These are phyloP conservation scores for Punctularia strigosozonata DNA, from an alignment of 768 basidiomycete species.

Conservation along the genomic window DNA sequence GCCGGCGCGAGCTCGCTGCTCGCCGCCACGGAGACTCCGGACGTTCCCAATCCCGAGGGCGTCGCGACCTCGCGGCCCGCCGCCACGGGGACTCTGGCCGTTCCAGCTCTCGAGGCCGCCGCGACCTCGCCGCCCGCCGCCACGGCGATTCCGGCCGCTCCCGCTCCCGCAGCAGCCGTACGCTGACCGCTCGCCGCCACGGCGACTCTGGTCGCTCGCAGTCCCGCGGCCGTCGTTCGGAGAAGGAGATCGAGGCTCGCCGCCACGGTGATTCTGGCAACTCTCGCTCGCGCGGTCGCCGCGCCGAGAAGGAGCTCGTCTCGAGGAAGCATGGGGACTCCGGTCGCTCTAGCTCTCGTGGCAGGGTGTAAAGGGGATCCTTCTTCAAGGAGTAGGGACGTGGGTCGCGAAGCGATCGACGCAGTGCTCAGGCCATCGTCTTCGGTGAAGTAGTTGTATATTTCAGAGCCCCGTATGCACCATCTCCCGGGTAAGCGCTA, in stretches of 20 bases:
- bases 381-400: too few species aligned
- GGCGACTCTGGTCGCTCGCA: slow-evolving; percentile 3
- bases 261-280: slow-evolving; percentile 4
- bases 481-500: too few species aligned
- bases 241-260: neutral
- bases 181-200: neutral
- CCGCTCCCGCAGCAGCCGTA: slow-evolving; percentile 2
- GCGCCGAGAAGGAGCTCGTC: too few species aligned
- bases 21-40: neutral
- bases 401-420: too few species aligned
- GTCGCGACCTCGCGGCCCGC: neutral
- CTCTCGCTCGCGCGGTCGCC: neutral
- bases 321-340: too few species aligned
- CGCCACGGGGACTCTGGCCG: slow-evolving; percentile 2
- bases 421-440: too few species aligned
- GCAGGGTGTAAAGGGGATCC: too few species aligned
- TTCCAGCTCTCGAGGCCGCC: too few species aligned
- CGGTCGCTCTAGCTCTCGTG: too few species aligned
- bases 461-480: too few species aligned
- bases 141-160: slow-evolving; percentile 6
- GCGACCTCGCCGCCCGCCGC: slow-evolving; percentile 5
- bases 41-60: neutral
- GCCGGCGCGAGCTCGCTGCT: neutral
- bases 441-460: too few species aligned
- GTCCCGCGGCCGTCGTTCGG: slow-evolving; percentile 4